Evolutionary conservation across 331 rosid species (phyloP), one percentile per base, ranked within the genome.

Genomic region (Rhamnella rubrinervis): DNA sequence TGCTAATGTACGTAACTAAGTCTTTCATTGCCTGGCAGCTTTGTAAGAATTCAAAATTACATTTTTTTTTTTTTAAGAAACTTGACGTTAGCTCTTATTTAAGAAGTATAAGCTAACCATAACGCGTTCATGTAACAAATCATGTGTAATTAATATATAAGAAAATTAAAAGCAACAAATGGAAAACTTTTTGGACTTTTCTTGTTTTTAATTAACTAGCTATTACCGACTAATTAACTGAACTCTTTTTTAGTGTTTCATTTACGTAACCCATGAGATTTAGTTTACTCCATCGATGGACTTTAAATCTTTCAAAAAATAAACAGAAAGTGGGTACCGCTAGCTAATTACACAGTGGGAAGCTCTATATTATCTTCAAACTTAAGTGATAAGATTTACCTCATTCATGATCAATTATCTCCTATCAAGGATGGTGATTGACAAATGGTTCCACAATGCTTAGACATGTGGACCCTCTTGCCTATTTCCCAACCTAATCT

Each of bases 391-490:
- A 82, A 80, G 87, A 84, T 85, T 77, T 67, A 69, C 66, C 72
- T 61, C 72, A 73, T 77, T 79, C 67, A 72, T 65, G 9, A 74
- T 59, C 59, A 74, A 70, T 61, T 26, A 63, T 73, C 75, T 57
- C 59, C 57, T 65, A 70, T 75, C 81, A 81, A 76, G 55, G 79
- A 71, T 74, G 55, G 67, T 70, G 82, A 77, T 78, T 63, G 86
- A 89, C 77, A 73, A 74, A 73, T 41, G 80, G 89, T 80, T 78
- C 85, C 66, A 57, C 76, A 49, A 81, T 75, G 73, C 66, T 60
- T 68, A 85, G 71, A 83, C 90, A 87, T 64, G 76, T 61, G 76
- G 90, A 81, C 78, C 89, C 85, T 76, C 61, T 67, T 50, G 20
- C 41, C 63, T 1, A 68, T 65, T 41, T 46, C 35, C 68, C 31